These are phyloP conservation scores for Volvox reticuliferus DNA, from an alignment of 139 green algal genomes.

Conservation along the genomic window DNA sequence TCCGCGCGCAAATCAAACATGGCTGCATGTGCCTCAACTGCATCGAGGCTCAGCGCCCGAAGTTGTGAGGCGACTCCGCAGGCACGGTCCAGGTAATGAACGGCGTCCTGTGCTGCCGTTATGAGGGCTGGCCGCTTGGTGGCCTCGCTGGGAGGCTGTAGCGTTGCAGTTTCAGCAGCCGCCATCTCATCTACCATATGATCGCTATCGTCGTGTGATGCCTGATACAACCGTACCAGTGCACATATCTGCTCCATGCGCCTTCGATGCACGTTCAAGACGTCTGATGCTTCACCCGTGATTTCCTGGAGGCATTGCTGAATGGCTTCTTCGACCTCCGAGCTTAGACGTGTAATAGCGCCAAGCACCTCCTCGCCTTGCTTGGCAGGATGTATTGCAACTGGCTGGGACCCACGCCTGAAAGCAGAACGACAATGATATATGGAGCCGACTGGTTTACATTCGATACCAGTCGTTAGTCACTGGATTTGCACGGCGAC, in stretches of 20 bases:
- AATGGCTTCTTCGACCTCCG: background rate
- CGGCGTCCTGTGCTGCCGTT: background rate
- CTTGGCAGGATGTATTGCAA: background rate
- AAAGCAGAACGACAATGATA: too few species aligned
- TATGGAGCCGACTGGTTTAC: too few species aligned
- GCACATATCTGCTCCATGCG: background rate
- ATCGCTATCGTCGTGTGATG: background rate
- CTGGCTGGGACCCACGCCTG: too few species aligned
- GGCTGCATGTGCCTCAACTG: background rate
- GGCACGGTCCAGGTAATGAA: constrained; percentile 2
- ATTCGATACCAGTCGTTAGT: too few species aligned
- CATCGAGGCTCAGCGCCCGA: constrained; percentile 5
- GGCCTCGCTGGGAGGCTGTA: background rate
- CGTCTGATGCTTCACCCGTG: background rate
- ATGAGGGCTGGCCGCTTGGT: background rate
- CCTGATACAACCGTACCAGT: constrained; percentile 17
- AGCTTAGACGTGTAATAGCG: background rate
- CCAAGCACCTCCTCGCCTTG: background rate
- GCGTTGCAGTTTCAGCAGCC: background rate
- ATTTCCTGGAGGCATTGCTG: constrained; percentile 13
- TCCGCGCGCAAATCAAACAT: constrained; percentile 19
- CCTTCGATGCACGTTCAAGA: background rate
- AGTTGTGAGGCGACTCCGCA: constrained; percentile 4
- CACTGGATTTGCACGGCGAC: too few species aligned
- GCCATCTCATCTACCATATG: background rate